Conservation (phyloP, 2,329 filamentous ascomycete genomes). For the Paraconiothyrium sp. region DNA sequence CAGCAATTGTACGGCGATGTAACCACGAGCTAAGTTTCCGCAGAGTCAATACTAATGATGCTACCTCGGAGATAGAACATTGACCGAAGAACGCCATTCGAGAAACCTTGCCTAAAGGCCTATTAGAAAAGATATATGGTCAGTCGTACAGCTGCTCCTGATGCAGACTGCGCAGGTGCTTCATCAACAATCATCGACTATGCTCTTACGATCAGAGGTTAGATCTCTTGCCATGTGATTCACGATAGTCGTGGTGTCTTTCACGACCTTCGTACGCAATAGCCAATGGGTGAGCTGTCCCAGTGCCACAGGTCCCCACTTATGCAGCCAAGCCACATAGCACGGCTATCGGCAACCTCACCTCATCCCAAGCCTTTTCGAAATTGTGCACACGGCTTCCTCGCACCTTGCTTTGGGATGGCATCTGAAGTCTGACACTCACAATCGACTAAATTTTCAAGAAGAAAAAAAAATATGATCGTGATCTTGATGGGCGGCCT, state of each 20-base stretch:
- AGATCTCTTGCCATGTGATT: not conserved
- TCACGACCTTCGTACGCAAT: not conserved
- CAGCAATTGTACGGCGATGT: not conserved
- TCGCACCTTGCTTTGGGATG: not conserved
- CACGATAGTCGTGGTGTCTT: not conserved
- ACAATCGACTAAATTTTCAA: not conserved
- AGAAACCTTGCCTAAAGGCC: not conserved
- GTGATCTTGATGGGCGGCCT: not conserved
- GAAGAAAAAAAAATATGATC: not conserved
- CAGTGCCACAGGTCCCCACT: not conserved
- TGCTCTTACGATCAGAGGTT: not conserved
- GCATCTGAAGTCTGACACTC: not conserved
- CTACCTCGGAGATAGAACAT: not conserved
- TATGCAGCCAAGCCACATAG: constrained; percentile 12
- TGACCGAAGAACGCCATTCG: not conserved
- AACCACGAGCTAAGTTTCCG: not conserved
- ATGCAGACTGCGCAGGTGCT: too few species aligned
- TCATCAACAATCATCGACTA: not conserved
- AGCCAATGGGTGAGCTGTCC: not conserved
- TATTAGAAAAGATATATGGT: not conserved
- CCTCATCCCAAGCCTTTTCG: not conserved
- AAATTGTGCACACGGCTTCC: not conserved
- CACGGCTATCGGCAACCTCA: constrained; percentile 10
- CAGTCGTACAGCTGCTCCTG: not conserved
- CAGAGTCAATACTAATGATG: not conserved